Evolutionary conservation across 257 asterid genomes (phyloP), one percentile per base, ranked within the genome.

Genomic region (Fraxinus cuspidata): DNA sequence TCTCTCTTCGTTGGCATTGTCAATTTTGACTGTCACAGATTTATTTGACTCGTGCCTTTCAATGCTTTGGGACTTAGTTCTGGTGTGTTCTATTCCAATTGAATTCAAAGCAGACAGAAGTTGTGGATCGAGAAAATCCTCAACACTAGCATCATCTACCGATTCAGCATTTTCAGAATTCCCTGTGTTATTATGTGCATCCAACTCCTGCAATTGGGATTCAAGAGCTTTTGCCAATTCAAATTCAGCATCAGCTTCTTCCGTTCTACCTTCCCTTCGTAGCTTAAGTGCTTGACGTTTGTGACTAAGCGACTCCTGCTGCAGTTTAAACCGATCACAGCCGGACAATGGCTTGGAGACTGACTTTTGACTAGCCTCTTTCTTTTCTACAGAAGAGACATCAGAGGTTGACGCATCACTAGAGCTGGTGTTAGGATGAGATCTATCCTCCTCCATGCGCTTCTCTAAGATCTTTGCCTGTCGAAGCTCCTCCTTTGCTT

Each of bases 401-500:
- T 78, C 80, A 23, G 91, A 79, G 69, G 74, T 72, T 5, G 89
- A 77, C 5, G 81, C 58, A 74, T 85, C 85, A 69, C 75, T 71
- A 8, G 90, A 75, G 66, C 79, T 83, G 27, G 84, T 73, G 77
- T 78, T 58, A 5, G 82, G 71, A 65, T 73, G 87, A 79, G 89
- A 80, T 21, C 63, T 73, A 31, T 75, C 86, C 78, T 89, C 91
- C 77, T 85, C 89, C 31, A 56, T 13, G 7, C 49, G 84, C 85
- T 93, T 96, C 82, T 90, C 99, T 78, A 96, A 76, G 77, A 89
- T 89, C 86, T 92, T 96, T 73, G 99, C 97, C 82, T 87, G 88
- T 32, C 94, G 81, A 76, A 96, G 92, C 83, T 94, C 98, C 85
- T 93, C 98, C 86, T 93, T 96, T n/a, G 99, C 99, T 85, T 92